phyloP scores from a whole-genome alignment of 1,284 basidiomycete genomes.

The Porphyrellus sp. region DNA sequence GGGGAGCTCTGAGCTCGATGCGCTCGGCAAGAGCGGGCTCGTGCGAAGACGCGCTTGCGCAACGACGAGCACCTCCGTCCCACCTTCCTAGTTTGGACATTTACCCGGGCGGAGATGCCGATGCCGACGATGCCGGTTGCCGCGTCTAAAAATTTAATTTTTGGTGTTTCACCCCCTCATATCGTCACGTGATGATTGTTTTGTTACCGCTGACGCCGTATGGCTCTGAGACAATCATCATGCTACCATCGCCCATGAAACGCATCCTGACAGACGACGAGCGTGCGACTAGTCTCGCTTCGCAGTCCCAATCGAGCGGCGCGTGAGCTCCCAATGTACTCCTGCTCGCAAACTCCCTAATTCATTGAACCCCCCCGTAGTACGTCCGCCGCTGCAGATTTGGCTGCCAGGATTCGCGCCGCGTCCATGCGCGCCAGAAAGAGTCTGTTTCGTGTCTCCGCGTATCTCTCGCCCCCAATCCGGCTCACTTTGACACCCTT shows the following conservation, averaged over 20 bases:
- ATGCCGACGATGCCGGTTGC: constrained; percentile 20
- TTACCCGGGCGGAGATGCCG: constrained; percentile 7
- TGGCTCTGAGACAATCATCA: constrained; percentile 1
- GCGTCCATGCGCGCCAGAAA: constrained; percentile 36
- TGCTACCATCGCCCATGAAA: constrained; percentile 34
- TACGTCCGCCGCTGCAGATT: constrained; percentile 21
- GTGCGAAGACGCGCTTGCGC: constrained; percentile 17
- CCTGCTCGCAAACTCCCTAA: constrained; percentile 3
- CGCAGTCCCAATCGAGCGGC: constrained; percentile 23
- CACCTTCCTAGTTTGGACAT: constrained; percentile 15
- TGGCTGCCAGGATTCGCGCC: constrained; percentile 33
- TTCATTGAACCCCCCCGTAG: constrained; percentile 12
- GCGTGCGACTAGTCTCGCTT: constrained; percentile 34
- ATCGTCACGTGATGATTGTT: constrained; percentile 9
- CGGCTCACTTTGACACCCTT: constrained; percentile 27
- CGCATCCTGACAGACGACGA: constrained; percentile 43
- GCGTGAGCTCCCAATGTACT: constrained; percentile 17
- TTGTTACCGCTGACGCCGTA: not conserved
- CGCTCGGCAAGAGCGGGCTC: constrained; percentile 22
- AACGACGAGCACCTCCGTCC: constrained; percentile 15
- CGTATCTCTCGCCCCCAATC: constrained; percentile 21
- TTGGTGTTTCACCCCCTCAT: not conserved
- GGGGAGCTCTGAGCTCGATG: constrained; percentile 3
- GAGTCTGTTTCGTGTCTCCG: constrained; percentile 29
- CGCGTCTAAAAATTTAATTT: not conserved